These are phyloP conservation scores for Rubia peregrina DNA, from an alignment of 305 asterid species.

Conservation along the genomic window DNA sequence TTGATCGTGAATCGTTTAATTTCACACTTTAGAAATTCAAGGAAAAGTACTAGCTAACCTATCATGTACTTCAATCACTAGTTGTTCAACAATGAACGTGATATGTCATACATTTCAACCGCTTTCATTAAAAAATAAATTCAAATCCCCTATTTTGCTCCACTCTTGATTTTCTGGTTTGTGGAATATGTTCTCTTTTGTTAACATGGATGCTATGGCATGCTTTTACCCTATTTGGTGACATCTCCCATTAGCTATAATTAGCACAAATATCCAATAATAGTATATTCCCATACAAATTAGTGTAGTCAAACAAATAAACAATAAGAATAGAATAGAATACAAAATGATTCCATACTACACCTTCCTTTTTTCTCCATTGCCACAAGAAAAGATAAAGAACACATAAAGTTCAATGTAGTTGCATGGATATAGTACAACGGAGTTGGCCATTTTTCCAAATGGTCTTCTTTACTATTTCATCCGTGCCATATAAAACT, in stretches of 20 bases:
- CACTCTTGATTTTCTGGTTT: not conserved
- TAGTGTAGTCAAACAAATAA: not conserved
- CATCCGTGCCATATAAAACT: no score
- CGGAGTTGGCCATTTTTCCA: not conserved
- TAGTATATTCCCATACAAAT: not conserved
- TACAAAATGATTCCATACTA: not conserved
- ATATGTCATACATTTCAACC: not conserved
- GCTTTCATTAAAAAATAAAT: not conserved
- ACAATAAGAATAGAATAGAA: not conserved
- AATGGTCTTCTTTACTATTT: not conserved
- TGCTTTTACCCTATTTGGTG: constrained; percentile 1
- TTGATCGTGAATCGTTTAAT: no score
- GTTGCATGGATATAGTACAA: not conserved
- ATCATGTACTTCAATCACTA: no score
- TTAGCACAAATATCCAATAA: not conserved
- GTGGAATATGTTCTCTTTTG: not conserved
- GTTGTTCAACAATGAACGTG: not conserved
- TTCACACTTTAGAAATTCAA: no score
- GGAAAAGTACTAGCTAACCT: no score
- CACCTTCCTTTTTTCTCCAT: not conserved
- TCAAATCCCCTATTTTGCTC: not conserved
- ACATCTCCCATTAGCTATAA: not conserved
- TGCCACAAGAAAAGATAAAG: not conserved
- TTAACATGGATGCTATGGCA: not conserved
- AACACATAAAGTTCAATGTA: not conserved